Conservation (phyloP, 345 rosid species). For the Salix exigua region DNA sequence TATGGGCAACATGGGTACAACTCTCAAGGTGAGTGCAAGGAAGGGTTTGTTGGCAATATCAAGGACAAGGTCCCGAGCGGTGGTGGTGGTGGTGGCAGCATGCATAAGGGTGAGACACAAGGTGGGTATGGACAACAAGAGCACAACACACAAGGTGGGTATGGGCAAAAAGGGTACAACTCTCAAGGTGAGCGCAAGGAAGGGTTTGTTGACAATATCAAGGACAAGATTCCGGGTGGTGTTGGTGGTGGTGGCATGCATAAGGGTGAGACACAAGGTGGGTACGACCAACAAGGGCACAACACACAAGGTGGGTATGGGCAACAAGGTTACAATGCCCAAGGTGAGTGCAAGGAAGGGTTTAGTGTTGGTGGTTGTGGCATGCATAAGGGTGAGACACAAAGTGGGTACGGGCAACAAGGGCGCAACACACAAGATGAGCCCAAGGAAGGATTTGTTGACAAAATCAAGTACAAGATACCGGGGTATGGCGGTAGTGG, state of each 20-base stretch:
- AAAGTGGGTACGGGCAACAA: too few species aligned
- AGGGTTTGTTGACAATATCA: slow-evolving; percentile 42
- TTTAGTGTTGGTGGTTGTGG: slow-evolving; percentile 13
- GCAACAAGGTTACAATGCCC: slow-evolving; percentile 8
- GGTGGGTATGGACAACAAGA: too few species aligned
- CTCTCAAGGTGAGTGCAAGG: slow-evolving; percentile 27
- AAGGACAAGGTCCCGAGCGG: slow-evolving; percentile 46
- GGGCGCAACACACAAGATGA: background rate
- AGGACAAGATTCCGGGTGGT: slow-evolving; percentile 46
- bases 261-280: background rate
- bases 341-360: slow-evolving; percentile 41
- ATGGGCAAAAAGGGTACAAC: too few species aligned
- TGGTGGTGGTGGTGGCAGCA: too few species aligned
- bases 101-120: background rate
- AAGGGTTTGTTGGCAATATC: slow-evolving; percentile 41
- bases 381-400: slow-evolving; percentile 14
- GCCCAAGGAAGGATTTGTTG: slow-evolving; percentile 45
- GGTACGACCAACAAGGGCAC: too few species aligned
- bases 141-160: too few species aligned
- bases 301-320: too few species aligned
- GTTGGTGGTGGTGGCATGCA: background rate
- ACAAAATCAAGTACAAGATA: slow-evolving; percentile 48
- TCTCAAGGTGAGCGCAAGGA: slow-evolving; percentile 29
- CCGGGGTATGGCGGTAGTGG: slow-evolving; percentile 15
- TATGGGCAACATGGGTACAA: background rate